Evolutionary conservation across 257 asterid species (phyloP), one percentile per base, ranked within the genome.

Genomic region (Hygrophila difformis): DNA sequence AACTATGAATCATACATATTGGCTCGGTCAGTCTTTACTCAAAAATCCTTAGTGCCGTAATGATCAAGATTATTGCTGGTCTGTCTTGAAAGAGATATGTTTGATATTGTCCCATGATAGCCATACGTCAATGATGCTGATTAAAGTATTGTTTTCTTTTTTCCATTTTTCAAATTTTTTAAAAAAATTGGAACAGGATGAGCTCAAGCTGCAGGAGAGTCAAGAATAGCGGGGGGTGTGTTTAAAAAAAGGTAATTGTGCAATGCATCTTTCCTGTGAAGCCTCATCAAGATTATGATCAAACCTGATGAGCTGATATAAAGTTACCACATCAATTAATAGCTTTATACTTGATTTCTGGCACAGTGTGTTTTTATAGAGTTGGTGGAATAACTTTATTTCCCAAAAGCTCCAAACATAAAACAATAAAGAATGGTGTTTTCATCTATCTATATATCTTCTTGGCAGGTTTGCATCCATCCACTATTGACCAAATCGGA

Each of bases 381-480:
- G 72, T 61, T 38, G 57, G 49, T 63, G 62, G 74, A 70, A 64
- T 64, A 58, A 41, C 74, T 61, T 64, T 64, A 61, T 47, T 57
- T 40, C 51, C 21, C 67, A 56, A 67, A 49, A 37, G 42, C 49
- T 54, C 67, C 73, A 71, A 66, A 56, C 56, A 36, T 3, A 52
- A 67, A 65, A 63, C 66, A 54, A 24, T 45, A 55, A 52, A 62
- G 75, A 44, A 53, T 51, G 50, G 37, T 26, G 56, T 53, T 53
- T 62, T 66, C 49, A 24, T 44, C 46, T 45, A 26, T 56, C 60
- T 50, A 24, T 44, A 42, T 45, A 26, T 56, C 60, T 50, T 51
- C n/a, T 61, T 37, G 55, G 49, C 41, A 49, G 65, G 58, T 57
- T 28, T 40, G 51, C 28, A 51, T 51, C 4, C 24, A 55, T 53